These are phyloP conservation scores for Irpex sp. DNA, from an alignment of 1,284 basidiomycete species.

Conservation along the genomic window DNA sequence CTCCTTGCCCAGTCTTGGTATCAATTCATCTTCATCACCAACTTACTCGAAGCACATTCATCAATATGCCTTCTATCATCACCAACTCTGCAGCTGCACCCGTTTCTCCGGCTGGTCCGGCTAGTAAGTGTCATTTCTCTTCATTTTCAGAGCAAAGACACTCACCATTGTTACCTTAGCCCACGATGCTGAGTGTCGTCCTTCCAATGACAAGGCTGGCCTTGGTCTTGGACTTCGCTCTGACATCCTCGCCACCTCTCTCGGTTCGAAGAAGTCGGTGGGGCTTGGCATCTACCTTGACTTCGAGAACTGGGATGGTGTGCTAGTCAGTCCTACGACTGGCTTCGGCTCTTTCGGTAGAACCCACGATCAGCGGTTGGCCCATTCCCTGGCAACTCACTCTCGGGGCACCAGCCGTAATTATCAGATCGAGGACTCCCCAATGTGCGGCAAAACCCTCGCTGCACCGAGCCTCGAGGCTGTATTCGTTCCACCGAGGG, in stretches of 20 bases:
- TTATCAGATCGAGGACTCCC: not conserved
- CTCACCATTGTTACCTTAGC: not conserved
- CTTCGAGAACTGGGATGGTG: not conserved
- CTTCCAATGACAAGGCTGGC: not conserved
- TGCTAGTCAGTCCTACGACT: not conserved
- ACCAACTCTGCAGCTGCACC: not conserved
- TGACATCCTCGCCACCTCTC: not conserved
- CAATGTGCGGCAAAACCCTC: not conserved
- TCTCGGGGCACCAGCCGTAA: not conserved
- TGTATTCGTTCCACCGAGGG: not conserved
- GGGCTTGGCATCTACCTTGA: not conserved
- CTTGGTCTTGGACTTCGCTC: not conserved
- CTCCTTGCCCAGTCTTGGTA: not conserved
- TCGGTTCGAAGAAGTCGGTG: not conserved
- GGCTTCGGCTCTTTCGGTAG: not conserved
- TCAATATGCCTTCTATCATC: conserved; percentile 10
- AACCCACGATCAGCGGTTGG: not conserved
- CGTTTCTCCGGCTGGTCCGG: not conserved
- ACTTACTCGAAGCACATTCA: not conserved
- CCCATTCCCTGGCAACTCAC: not conserved
- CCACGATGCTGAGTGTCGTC: not conserved
- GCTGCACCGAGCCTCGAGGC: not conserved
- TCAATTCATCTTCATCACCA: not conserved
- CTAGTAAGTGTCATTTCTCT: not conserved
- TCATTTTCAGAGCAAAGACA: not conserved